A percentile compares a stretch with the other conserved stretches of the same genome.
These are phyloP conservation scores for Mycosphaerella arachidis DNA, from an alignment of 2,329 filamentous ascomycete species.

Conservation along the genomic window DNA sequence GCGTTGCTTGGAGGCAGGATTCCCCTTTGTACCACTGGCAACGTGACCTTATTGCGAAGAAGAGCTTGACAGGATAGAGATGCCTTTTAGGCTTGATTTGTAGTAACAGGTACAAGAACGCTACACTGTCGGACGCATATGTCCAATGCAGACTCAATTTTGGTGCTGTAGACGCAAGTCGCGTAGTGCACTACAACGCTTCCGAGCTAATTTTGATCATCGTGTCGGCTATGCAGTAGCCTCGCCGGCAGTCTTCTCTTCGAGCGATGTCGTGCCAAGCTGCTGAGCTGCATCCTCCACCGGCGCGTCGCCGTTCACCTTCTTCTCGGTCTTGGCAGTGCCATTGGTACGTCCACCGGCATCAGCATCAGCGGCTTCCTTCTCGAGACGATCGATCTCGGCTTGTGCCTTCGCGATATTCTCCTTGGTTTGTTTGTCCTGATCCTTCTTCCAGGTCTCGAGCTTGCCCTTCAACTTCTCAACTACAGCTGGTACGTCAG, in stretches of 20 bases:
- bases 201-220: too few species aligned
- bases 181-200: too few species aligned
- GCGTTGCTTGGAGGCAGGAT: too few species aligned
- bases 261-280: not conserved
- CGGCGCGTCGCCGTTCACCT: not conserved
- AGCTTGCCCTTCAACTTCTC: slow-evolving; percentile 94
- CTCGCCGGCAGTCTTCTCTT: not conserved
- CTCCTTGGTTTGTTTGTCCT: slow-evolving; percentile 85
- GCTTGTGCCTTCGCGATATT: slow-evolving; percentile 96
- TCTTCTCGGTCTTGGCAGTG: slow-evolving; percentile 37
- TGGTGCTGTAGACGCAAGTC: not conserved
- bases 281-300: not conserved
- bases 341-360: slow-evolving; percentile 51
- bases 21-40: too few species aligned
- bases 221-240: not conserved
- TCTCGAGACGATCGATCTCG: slow-evolving; percentile 79
- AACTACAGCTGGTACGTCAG: slow-evolving; percentile 70
- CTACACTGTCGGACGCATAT: not conserved
- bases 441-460: slow-evolving; percentile 83
- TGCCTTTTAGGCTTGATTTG: not conserved
- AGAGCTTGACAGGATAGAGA: not conserved
- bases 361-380: slow-evolving; percentile 65
- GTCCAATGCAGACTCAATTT: not conserved
- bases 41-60: not conserved
- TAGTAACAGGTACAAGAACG: not conserved